Conservation (phyloP, 805 yeast genomes). For the Kodamaea kaohsiungensis region DNA sequence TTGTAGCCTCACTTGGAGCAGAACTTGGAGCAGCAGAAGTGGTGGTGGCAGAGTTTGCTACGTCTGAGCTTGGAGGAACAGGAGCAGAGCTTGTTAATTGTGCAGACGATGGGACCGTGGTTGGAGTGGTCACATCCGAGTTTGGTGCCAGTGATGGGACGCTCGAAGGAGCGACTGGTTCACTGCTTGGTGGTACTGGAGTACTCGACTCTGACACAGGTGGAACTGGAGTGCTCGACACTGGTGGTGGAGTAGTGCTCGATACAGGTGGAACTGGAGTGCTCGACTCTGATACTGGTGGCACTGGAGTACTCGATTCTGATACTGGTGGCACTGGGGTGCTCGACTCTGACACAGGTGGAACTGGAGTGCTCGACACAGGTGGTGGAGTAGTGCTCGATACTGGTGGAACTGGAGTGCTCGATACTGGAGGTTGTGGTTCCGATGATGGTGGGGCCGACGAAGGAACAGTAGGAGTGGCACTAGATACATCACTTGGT, state of each 20-base stretch:
- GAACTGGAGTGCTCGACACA: slow-evolving; percentile 1
- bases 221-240: background rate
- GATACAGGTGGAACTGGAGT: background rate
- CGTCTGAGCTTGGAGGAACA: background rate
- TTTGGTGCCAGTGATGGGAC: background rate
- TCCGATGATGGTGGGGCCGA: background rate
- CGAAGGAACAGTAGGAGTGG: background rate
- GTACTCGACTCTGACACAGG: background rate
- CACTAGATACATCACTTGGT: background rate
- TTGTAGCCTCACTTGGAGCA: background rate
- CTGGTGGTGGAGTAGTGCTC: background rate
- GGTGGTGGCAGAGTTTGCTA: background rate
- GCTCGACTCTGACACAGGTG: background rate
- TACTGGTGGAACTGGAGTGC: background rate
- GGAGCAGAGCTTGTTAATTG: background rate
- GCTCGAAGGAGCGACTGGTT: background rate
- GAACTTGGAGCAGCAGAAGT: slow-evolving; percentile 1
- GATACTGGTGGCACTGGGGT: slow-evolving; percentile 1
- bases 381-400: background rate
- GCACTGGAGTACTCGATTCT: too few relatives aligned
- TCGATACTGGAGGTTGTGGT: background rate
- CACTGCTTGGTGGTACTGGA: background rate
- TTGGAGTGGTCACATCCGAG: background rate
- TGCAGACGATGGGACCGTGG: background rate
- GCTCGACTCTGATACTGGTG: background rate